Evolutionary conservation across 1,284 basidiomycete genomes (phyloP).

Genomic region (Sanghuangporus weigelae): DNA sequence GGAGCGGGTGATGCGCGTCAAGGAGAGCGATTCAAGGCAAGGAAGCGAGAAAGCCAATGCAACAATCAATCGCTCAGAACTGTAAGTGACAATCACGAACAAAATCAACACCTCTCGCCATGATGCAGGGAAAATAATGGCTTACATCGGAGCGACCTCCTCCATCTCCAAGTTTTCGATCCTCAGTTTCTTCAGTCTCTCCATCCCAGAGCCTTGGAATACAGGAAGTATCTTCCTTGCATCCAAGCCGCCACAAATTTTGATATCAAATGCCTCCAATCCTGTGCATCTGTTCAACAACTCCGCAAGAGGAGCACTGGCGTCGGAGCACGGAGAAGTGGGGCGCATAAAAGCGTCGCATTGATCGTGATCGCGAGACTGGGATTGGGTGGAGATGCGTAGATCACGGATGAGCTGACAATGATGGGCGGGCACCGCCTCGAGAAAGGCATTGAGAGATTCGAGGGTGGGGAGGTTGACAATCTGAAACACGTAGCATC

Average conservation of each 20-base stretch:
- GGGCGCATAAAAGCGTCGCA: conserved; percentile 4
- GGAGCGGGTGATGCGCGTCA: conserved; percentile 63
- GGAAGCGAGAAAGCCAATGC: conserved; percentile 59
- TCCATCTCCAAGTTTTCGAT: conserved; percentile 53
- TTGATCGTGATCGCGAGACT: conserved; percentile 3
- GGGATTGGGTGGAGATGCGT: conserved; percentile 42
- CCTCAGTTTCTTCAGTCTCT: conserved; percentile 41
- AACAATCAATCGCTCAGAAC: conserved; percentile 69
- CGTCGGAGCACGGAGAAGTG: conserved; percentile 16
- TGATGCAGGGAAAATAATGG: not conserved
- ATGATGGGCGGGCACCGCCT: conserved; percentile 51
- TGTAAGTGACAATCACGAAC: conserved; percentile 23
- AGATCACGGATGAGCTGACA: conserved; percentile 50
- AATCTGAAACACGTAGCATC: conserved; percentile 26
- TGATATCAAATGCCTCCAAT: conserved; percentile 46
- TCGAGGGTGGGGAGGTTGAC: conserved; percentile 44
- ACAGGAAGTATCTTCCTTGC: conserved; percentile 40
- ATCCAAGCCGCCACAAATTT: conserved; percentile 48
- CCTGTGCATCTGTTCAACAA: conserved; percentile 46
- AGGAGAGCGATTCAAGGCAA: conserved; percentile 47
- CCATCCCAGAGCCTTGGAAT: conserved; percentile 39
- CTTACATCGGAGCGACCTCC: conserved; percentile 48
- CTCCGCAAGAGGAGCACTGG: conserved; percentile 41
- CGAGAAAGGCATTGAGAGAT: conserved; percentile 46
- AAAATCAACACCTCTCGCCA: not conserved